Evolutionary conservation across 495 filamentous ascomycete genomes (phyloP).

Genomic region (Podospora anserina): DNA sequence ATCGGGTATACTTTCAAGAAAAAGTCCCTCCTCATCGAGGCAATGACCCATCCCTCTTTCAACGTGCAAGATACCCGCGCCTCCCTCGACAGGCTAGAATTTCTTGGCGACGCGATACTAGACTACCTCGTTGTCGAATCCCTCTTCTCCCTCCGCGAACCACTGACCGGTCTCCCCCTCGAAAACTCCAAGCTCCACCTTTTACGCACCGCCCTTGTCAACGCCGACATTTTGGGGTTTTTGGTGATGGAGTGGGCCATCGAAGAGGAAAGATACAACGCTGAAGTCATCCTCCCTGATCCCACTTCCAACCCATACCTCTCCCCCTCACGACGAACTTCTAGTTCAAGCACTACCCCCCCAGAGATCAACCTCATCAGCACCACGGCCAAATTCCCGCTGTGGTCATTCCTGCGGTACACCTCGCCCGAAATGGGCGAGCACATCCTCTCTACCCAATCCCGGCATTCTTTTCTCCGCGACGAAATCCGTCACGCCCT

Average conservation of each 20-base stretch:
- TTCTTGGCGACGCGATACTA: constrained; percentile 82
- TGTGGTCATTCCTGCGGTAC: constrained; percentile 72
- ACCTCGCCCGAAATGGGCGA: constrained; percentile 41
- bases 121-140: constrained; percentile 68
- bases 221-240: constrained; percentile 86
- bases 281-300: constrained; percentile 11
- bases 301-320: neutral
- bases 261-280: constrained; percentile 30
- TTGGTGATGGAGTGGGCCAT: constrained; percentile 59
- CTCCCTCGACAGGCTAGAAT: constrained; percentile 87
- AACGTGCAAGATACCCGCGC: constrained; percentile 40
- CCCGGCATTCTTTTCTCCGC: constrained; percentile 51
- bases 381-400: constrained; percentile 36
- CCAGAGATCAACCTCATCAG: constrained; percentile 5
- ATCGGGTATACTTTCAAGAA: constrained; percentile 71
- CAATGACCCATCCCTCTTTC: constrained; percentile 79
- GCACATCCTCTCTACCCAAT: constrained; percentile 40
- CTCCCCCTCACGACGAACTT: neutral
- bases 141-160: constrained; percentile 30
- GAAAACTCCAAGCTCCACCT: constrained; percentile 67
- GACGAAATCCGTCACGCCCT: constrained; percentile 46
- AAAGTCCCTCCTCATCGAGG: constrained; percentile 70
- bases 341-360: constrained; percentile 9
- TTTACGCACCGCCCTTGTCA: constrained; percentile 73
- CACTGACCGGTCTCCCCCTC: constrained; percentile 38